Percentiles rank a stretch among this genome's conserved stretches.
These are phyloP conservation scores for Wickerhamiella domercqiae DNA, from an alignment of 805 yeast genomes.

Conservation along the genomic window DNA sequence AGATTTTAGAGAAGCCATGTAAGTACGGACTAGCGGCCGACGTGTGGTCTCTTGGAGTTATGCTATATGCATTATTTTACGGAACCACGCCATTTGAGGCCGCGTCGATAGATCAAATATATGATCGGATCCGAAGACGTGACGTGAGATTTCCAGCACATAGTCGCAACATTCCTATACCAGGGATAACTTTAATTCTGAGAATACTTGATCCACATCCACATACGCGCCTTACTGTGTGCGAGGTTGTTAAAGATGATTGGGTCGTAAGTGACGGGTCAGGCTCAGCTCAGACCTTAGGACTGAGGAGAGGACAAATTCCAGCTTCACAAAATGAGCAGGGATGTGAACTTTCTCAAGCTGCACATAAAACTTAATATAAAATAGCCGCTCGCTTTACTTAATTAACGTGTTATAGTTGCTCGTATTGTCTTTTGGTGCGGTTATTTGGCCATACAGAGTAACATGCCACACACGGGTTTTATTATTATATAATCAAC, in stretches of 20 bases:
- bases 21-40: conserved; percentile 94
- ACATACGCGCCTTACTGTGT: not conserved
- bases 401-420: too few relatives aligned
- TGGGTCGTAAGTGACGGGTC: not conserved
- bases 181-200: conserved; percentile 50
- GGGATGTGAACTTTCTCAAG: too few relatives aligned
- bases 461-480: too few relatives aligned
- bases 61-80: conserved; percentile 75
- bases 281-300: too few relatives aligned
- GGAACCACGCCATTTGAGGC: conserved; percentile 97
- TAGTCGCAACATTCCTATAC: conserved; percentile 36
- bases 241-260: not conserved
- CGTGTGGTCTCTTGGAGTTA: conserved; percentile 95
- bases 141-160: conserved; percentile 67
- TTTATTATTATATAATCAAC: too few relatives aligned
- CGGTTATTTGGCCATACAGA: too few relatives aligned
- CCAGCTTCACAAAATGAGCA: too few relatives aligned
- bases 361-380: too few relatives aligned
- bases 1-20: conserved; percentile 45
- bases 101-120: conserved; percentile 74
- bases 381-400: too few relatives aligned
- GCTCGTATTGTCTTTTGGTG: too few relatives aligned
- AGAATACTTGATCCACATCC: conserved; percentile 61
- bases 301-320: too few relatives aligned
- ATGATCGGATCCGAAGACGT: conserved; percentile 68